These are phyloP conservation scores for Cercophora samala DNA, from an alignment of 495 filamentous ascomycete species.

Conservation along the genomic window DNA sequence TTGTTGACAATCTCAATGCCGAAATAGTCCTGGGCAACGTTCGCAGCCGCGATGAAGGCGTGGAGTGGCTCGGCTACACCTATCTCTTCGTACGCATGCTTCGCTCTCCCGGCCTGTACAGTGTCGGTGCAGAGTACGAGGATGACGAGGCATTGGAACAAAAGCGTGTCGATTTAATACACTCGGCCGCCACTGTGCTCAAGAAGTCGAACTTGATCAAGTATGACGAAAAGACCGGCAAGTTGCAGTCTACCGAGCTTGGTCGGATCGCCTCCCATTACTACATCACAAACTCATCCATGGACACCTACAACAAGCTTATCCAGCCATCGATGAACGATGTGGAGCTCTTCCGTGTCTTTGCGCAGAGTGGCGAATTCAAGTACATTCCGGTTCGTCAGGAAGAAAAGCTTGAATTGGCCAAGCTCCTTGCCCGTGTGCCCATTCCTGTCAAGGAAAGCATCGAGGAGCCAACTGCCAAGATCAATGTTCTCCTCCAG, in stretches of 20 bases:
- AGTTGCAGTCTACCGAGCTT: slow-evolving; percentile 86
- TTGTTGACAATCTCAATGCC: slow-evolving; percentile 96
- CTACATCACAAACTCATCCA: slow-evolving; percentile 94
- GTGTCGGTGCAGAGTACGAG: slow-evolving; percentile 92
- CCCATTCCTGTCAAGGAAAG: slow-evolving; percentile 96
- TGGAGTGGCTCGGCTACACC: slow-evolving; percentile 98
- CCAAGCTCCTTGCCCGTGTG: slow-evolving; percentile 83
- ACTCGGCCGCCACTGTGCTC: slow-evolving; percentile 84
- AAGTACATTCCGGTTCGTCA: slow-evolving; percentile 98
- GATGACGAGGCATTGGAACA: slow-evolving; percentile 89
- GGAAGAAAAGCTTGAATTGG: slow-evolving; percentile 94
- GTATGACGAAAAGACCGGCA: slow-evolving; percentile 92
- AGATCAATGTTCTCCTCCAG: slow-evolving; percentile 98
- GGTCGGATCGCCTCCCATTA: slow-evolving; percentile 96
- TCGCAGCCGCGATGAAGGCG: slow-evolving; percentile 87
- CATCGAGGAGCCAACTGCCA: slow-evolving; percentile 93
- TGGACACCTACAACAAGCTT: slow-evolving; percentile 93
- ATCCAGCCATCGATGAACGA: slow-evolving; percentile 88
- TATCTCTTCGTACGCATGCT: slow-evolving; percentile 99
- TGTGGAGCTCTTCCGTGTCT: slow-evolving; percentile 96
- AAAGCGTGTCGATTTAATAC: slow-evolving; percentile 92
- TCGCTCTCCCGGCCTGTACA: slow-evolving; percentile 90
- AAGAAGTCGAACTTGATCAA: slow-evolving; percentile 86
- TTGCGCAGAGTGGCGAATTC: slow-evolving; percentile 95
- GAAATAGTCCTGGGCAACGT: slow-evolving; percentile 95